Conservation (phyloP, 2,329 filamentous ascomycete species). For the Paecilomyces fulvus region DNA sequence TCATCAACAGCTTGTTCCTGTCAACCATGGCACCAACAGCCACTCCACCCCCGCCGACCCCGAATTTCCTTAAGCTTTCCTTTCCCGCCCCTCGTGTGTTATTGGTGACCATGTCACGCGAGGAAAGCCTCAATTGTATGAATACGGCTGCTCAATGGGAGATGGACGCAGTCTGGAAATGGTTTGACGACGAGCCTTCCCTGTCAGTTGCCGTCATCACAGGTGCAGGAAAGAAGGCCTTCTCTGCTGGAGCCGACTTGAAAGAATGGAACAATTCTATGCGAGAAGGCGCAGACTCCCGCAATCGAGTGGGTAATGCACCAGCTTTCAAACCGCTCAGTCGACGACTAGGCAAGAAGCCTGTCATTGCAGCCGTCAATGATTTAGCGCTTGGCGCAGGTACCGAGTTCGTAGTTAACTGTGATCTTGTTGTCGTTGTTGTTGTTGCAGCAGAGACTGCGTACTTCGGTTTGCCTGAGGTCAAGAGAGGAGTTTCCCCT, state of each 20-base stretch:
- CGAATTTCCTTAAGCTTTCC: conserved; percentile 1
- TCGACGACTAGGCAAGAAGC: conserved; percentile 61
- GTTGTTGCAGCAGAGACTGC: conserved; percentile 45
- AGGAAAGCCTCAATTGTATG: conserved; percentile 35
- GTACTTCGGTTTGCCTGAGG: conserved; percentile 62
- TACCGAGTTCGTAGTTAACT: conserved; percentile 67
- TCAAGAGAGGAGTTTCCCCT: conserved; percentile 61
- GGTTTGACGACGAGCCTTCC: conserved; percentile 55
- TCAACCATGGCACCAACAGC: neutral
- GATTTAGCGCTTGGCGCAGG: conserved; percentile 68
- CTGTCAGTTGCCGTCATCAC: conserved; percentile 57
- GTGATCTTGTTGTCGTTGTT: conserved; percentile 56
- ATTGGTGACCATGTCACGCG: conserved; percentile 34
- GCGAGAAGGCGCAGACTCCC: conserved; percentile 27
- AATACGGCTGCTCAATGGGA: conserved; percentile 33
- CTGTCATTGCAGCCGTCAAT: conserved; percentile 68
- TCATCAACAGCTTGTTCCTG: neutral
- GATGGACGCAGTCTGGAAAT: conserved; percentile 44
- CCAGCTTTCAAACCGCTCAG: conserved; percentile 35
- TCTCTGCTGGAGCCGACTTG: conserved; percentile 61
- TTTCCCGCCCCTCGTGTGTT: conserved; percentile 17
- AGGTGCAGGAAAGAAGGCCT: conserved; percentile 51
- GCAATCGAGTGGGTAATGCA: conserved; percentile 50
- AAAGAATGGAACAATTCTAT: conserved; percentile 53
- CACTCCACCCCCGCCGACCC: conserved; percentile 1